Percentiles rank a stretch among this genome's conserved stretches.
Evolutionary conservation across 2,329 filamentous ascomycete species (phyloP).

Genomic region (Xylariaceae sp.): DNA sequence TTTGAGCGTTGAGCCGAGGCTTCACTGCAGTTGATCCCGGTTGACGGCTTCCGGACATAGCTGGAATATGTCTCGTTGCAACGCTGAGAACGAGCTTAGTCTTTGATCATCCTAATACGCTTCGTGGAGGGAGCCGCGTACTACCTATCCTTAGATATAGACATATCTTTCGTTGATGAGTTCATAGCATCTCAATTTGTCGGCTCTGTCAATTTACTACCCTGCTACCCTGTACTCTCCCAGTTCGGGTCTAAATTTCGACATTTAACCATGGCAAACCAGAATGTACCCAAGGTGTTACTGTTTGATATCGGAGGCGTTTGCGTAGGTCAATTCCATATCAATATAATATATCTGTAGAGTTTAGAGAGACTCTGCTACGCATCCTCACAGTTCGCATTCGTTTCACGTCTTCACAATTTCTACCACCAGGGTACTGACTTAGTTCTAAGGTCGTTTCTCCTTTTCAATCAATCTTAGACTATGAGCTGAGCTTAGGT

Average conservation of each 20-base stretch:
- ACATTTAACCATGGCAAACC: constrained; percentile 36
- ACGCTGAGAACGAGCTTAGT: background rate
- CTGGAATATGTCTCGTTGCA: background rate
- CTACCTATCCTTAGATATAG: background rate
- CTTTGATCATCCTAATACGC: no score
- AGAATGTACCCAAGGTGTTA: constrained; percentile 65
- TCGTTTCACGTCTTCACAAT: background rate
- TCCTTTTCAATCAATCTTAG: constrained; percentile 87
- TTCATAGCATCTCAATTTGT: no score
- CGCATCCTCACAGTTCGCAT: no score
- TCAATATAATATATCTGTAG: background rate
- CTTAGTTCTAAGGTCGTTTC: constrained; percentile 66
- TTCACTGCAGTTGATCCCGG: background rate
- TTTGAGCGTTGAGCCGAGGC: constrained; percentile 9
- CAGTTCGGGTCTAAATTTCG: background rate
- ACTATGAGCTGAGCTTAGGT: constrained; percentile 74
- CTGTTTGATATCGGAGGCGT: constrained; percentile 97
- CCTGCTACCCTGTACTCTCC: background rate
- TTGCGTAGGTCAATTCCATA: constrained; percentile 66
- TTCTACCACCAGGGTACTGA: background rate
- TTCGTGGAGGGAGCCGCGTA: no score
- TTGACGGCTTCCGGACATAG: background rate
- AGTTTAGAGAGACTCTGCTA: no score
- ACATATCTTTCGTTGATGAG: no score
- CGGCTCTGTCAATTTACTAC: background rate